Conservation (phyloP, 2,329 filamentous ascomycete species). For the Chaetothyriales sp. region DNA sequence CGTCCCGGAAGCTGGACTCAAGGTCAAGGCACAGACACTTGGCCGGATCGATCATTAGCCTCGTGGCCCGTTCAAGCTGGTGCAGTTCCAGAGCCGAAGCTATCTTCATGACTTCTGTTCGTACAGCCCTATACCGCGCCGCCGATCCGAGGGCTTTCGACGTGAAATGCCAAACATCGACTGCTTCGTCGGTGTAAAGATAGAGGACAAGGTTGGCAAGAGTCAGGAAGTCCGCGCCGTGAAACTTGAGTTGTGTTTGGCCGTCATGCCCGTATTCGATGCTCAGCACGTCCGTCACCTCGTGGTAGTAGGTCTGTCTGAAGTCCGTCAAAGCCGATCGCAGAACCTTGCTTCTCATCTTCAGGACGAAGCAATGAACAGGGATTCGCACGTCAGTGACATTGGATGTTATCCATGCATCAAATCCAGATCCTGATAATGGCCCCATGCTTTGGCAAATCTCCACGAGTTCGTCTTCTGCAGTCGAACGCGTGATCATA, state of each 20-base stretch:
- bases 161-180: conserved; percentile 79
- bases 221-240: conserved; percentile 60
- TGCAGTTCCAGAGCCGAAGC: conserved; percentile 56
- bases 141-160: conserved; percentile 51
- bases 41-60: conserved; percentile 55
- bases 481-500: conserved; percentile 31
- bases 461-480: conserved; percentile 29
- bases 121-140: conserved; percentile 62
- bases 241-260: conserved; percentile 49
- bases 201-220: conserved; percentile 69
- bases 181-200: conserved; percentile 62
- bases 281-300: conserved; percentile 46
- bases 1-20: conserved; percentile 52
- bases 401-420: conserved; percentile 39
- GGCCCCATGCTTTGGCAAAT: conserved; percentile 19
- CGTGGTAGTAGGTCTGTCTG: conserved; percentile 40
- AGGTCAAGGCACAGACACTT: conserved; percentile 57
- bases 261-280: conserved; percentile 41
- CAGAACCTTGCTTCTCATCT: conserved; percentile 58
- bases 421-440: conserved; percentile 18
- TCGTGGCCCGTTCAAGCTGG: conserved; percentile 61
- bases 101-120: conserved; percentile 77
- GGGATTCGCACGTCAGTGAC: conserved; percentile 60
- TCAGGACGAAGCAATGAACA: conserved; percentile 67
- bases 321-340: conserved; percentile 48